These are phyloP conservation scores for Teunomyces lycoperdinae DNA, from an alignment of 805 yeast species.

Conservation along the genomic window DNA sequence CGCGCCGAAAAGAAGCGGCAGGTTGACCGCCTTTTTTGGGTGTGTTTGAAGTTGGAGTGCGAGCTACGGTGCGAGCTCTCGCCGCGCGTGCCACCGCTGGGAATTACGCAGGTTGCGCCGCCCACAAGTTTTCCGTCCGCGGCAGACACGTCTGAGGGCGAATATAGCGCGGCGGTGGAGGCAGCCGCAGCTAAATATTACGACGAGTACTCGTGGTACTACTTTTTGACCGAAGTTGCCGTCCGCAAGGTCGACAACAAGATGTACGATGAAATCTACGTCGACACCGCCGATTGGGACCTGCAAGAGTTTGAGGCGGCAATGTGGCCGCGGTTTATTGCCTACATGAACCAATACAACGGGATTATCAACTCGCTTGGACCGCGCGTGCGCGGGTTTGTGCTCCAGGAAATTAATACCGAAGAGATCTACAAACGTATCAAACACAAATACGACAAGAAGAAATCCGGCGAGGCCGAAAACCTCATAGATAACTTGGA, in stretches of 20 bases:
- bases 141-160: constrained; percentile 19
- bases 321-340: constrained; percentile 27
- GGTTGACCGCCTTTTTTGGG: constrained; percentile 34
- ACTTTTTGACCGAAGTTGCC: constrained; percentile 38
- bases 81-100: constrained; percentile 31
- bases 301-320: constrained; percentile 17
- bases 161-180: constrained; percentile 21
- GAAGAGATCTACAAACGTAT: constrained; percentile 28
- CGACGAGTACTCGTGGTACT: constrained; percentile 36
- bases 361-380: constrained; percentile 36
- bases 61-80: constrained; percentile 34
- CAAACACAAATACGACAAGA: constrained; percentile 19
- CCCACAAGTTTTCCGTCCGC: constrained; percentile 32
- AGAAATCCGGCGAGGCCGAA: constrained; percentile 8
- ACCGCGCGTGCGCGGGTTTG: constrained; percentile 32
- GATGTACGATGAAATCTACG: constrained; percentile 32
- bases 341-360: constrained; percentile 35
- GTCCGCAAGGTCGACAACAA: constrained; percentile 38
- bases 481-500: constrained; percentile 25
- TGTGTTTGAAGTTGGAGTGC: constrained; percentile 35
- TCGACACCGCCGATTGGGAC: constrained; percentile 23
- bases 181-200: constrained; percentile 21
- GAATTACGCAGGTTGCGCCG: constrained; percentile 29
- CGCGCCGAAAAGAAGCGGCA: constrained; percentile 11
- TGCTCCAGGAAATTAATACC: constrained; percentile 29